Percentiles rank a stretch among this genome's conserved stretches.
phyloP scores from a whole-genome alignment of 1,139 yeast genomes.

The Spathaspora sp. region DNA sequence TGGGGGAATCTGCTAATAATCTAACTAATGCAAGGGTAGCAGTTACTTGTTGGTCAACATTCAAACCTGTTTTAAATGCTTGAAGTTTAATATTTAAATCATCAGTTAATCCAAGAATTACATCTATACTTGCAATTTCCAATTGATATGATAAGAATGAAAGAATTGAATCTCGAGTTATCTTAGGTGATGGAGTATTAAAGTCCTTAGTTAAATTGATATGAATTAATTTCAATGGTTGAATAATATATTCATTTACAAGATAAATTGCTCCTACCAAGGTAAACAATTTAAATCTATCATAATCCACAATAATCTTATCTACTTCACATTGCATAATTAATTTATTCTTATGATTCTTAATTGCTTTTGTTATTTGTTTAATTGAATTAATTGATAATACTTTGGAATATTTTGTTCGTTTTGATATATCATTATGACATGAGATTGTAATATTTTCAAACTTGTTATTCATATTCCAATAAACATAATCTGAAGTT shows the following conservation, averaged over 20 bases:
- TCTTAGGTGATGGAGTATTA: neutral
- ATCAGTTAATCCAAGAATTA: slow-evolving; percentile 38
- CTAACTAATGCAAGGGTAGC: slow-evolving; percentile 39
- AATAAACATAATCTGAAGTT: slow-evolving; percentile 10
- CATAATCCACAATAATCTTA: slow-evolving; percentile 35
- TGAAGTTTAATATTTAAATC: slow-evolving; percentile 52
- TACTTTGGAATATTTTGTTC: slow-evolving; percentile 5
- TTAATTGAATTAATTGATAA: slow-evolving; percentile 12
- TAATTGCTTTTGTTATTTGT: slow-evolving; percentile 8
- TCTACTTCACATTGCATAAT: slow-evolving; percentile 16
- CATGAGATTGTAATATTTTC: slow-evolving; percentile 10
- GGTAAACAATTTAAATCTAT: slow-evolving; percentile 51
- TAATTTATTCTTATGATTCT: slow-evolving; percentile 9
- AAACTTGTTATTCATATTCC: slow-evolving; percentile 10
- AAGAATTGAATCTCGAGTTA: slow-evolving; percentile 5
- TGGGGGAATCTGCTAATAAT: slow-evolving; percentile 55
- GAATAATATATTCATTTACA: slow-evolving; percentile 45
- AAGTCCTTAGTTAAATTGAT: slow-evolving; percentile 22
- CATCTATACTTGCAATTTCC: slow-evolving; percentile 24
- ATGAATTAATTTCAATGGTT: slow-evolving; percentile 30
- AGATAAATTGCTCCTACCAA: slow-evolving; percentile 55
- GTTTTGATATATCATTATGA: slow-evolving; percentile 8
- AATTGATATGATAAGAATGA: slow-evolving; percentile 17
- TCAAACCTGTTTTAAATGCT: slow-evolving; percentile 24
- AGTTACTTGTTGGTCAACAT: slow-evolving; percentile 19